Conservation (phyloP, 306 rosid genomes). For the Dicorynia guianensis region DNA sequence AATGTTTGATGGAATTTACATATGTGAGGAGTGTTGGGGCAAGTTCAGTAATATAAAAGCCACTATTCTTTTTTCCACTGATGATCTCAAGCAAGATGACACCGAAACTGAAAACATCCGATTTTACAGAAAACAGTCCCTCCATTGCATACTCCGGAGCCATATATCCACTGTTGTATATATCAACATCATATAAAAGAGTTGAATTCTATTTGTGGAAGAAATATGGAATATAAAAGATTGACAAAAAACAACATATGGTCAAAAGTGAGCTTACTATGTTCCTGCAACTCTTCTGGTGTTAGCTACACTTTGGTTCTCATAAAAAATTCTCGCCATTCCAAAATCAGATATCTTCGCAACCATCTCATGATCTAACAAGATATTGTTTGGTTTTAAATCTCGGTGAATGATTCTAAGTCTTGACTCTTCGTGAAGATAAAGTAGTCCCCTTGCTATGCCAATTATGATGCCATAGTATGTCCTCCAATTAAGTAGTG, state of each 20-base stretch:
- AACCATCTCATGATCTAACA: constrained; percentile 53
- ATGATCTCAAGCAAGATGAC: constrained; percentile 63
- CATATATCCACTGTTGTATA: constrained; percentile 59
- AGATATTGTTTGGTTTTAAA: constrained; percentile 62
- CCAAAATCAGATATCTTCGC: constrained; percentile 70
- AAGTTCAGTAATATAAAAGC: constrained; percentile 50
- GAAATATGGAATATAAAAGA: neutral
- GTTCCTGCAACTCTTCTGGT: constrained; percentile 51
- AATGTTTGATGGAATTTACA: constrained; percentile 40
- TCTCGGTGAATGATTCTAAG: constrained; percentile 65
- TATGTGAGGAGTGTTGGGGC: constrained; percentile 55
- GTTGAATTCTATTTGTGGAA: neutral
- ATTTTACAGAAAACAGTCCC: constrained; percentile 60
- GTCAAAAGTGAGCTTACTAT: constrained; percentile 20
- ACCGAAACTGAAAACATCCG: constrained; percentile 72
- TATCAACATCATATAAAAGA: neutral
- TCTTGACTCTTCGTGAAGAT: constrained; percentile 67
- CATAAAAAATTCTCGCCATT: constrained; percentile 42
- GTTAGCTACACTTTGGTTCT: constrained; percentile 33
- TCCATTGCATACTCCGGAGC: constrained; percentile 72
- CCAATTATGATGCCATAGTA: constrained; percentile 51
- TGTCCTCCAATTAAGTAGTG: constrained; percentile 53
- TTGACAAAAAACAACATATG: neutral
- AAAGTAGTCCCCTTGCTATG: constrained; percentile 58
- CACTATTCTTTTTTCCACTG: constrained; percentile 55